phyloP scores from a whole-genome alignment of 352 stramenopile species.

The Phytopythium chamaehyphon region DNA sequence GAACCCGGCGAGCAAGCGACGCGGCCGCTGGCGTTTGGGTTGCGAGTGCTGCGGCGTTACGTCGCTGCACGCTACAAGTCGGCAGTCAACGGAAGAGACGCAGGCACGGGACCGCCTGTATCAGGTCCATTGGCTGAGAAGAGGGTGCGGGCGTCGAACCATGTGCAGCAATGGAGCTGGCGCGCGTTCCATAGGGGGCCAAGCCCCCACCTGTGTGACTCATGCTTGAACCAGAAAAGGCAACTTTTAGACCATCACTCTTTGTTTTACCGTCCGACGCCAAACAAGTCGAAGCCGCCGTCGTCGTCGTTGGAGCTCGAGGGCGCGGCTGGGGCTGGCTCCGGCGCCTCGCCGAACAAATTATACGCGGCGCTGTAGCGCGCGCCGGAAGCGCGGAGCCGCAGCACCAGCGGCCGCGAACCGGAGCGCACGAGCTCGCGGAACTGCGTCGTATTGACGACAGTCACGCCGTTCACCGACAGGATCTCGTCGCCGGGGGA shows the following conservation, averaged over 20 bases:
- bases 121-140: no score
- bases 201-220: no score
- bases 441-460: slow-evolving; percentile 73
- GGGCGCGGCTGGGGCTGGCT: not conserved
- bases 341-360: slow-evolving; percentile 61
- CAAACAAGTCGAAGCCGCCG: slow-evolving; percentile 18
- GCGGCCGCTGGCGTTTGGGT: no score
- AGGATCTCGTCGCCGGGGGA: slow-evolving; percentile 62
- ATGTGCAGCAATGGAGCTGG: no score
- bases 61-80: no score
- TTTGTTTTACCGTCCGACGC: slow-evolving; percentile 3
- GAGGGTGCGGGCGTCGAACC: no score
- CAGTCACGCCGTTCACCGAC: slow-evolving; percentile 56
- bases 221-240: not conserved
- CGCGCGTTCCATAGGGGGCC: no score
- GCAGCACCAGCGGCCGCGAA: slow-evolving; percentile 62
- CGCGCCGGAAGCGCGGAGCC: slow-evolving; percentile 47
- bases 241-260: slow-evolving; percentile 2
- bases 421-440: slow-evolving; percentile 55
- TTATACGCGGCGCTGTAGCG: slow-evolving; percentile 45
- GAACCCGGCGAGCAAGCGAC: no score
- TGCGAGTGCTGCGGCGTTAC: no score
- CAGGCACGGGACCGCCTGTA: no score
- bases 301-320: slow-evolving; percentile 1
- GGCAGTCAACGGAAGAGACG: no score